Evolutionary conservation across 352 stramenopile genomes (phyloP), one percentile per base, ranked within the genome.

Genomic region (Phytophthora pseudosyringae): DNA sequence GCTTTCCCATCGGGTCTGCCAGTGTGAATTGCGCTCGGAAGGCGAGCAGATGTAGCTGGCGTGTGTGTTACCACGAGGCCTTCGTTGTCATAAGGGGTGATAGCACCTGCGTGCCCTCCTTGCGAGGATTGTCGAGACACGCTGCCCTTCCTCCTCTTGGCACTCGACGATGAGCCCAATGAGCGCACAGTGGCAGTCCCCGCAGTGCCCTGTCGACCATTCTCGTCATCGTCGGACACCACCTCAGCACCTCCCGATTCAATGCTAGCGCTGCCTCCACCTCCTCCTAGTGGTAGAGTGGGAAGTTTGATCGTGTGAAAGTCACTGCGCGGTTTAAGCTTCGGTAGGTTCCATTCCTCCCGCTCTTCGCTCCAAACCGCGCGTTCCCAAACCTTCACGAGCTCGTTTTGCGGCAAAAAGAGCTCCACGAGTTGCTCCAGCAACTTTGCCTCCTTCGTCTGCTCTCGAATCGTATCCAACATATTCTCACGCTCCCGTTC

Each of bases 311-410:
- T 81, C 49, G 80, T 91, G 39, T 91, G 86, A 52, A 93, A 94
- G 39, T 94, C 86, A 40, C 84, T 90, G 6, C 86, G 82, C 5
- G 83, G 80, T 35, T 89, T 93, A 26, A 94, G 75, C 59, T 80
- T 89, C 16, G 86, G 86, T 11, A 94, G 49, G 29, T 75, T 75
- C 86, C 86, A 94, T 41, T 90, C 80, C 33, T 93, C 87, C 4
- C 86, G 74, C 18, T 96, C 88, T 39, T 97, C 90, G 47, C 69
- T 75, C 85, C 89, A 97, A 7, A 95, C 72, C 0, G 86, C 84
- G 33, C 87, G 86, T 36, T 96, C 86, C 88, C 89, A 97, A 13
- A 97, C 87, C 51, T 95, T 94, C 15, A 92, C 80, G 5, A 97
- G 68, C 41, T 97, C 89, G 28, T 90, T 94, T 49, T 94, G 82